Percentiles rank a stretch among this genome's conserved stretches.
These are phyloP conservation scores for Geosiphon pyriformis DNA, from an alignment of 192 early-diverging fungal genomes.

Conservation along the genomic window DNA sequence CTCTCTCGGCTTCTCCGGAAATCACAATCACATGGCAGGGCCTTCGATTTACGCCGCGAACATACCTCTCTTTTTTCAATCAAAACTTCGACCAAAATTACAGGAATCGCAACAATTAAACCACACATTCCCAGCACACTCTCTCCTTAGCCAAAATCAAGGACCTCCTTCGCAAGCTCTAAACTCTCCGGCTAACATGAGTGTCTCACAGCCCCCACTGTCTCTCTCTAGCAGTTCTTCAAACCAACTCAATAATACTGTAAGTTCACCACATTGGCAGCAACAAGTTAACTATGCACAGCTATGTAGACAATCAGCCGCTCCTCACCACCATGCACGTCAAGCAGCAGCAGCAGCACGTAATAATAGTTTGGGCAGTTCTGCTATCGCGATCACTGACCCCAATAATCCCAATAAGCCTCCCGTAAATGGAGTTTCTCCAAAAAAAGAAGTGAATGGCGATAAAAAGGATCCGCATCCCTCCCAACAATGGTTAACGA, in stretches of 20 bases:
- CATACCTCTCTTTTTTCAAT: neutral
- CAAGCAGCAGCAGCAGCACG: slow-evolving; percentile 78
- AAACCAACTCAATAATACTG: neutral
- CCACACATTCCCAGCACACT: neutral
- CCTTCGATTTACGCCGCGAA: slow-evolving; percentile 4
- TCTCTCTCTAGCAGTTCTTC: neutral
- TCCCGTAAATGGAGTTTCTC: slow-evolving; percentile 36
- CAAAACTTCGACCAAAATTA: slow-evolving; percentile 8
- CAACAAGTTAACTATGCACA: slow-evolving; percentile 69
- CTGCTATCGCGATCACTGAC: slow-evolving; percentile 50
- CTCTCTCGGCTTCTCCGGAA: neutral
- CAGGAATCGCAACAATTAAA: neutral
- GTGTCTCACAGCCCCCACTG: neutral
- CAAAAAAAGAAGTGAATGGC: slow-evolving; percentile 38
- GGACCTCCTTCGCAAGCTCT: slow-evolving; percentile 15
- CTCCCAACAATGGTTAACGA: slow-evolving; percentile 69
- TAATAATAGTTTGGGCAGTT: slow-evolving; percentile 39
- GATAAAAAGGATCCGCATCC: slow-evolving; percentile 21
- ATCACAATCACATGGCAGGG: slow-evolving; percentile 11
- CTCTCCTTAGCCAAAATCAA: slow-evolving; percentile 12
- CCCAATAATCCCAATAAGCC: slow-evolving; percentile 51
- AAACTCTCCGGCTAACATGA: neutral
- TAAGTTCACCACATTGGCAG: slow-evolving; percentile 52
- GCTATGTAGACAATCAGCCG: slow-evolving; percentile 66
- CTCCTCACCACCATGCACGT: slow-evolving; percentile 87